phyloP scores from a whole-genome alignment of 2,329 filamentous ascomycete genomes.

The Dactylellina sp. region DNA sequence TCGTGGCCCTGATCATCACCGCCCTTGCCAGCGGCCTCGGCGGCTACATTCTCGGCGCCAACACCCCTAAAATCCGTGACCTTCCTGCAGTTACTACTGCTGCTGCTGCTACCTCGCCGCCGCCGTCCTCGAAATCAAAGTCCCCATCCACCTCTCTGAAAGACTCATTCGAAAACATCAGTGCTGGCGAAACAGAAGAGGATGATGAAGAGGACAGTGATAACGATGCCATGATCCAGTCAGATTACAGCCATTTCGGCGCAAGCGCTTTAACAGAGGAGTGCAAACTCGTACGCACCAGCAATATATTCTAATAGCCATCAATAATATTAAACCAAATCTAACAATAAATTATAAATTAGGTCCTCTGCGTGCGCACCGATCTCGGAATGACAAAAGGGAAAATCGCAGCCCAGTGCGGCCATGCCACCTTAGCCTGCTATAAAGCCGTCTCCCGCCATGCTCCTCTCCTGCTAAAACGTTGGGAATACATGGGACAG shows the following conservation, averaged over 20 bases:
- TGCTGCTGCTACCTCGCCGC: background rate
- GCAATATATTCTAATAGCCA: background rate
- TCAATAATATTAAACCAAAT: background rate
- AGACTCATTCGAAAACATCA: slow-evolving; percentile 57
- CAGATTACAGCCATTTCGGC: slow-evolving; percentile 51
- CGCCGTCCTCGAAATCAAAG: slow-evolving; percentile 26
- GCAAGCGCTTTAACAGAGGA: slow-evolving; percentile 56
- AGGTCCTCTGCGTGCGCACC: slow-evolving; percentile 81
- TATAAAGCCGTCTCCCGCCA: slow-evolving; percentile 81
- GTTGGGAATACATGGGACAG: slow-evolving; percentile 88
- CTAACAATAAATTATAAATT: background rate
- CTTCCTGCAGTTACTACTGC: slow-evolving; percentile 11
- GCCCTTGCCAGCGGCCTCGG: slow-evolving; percentile 58
- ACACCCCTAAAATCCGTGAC: slow-evolving; percentile 51
- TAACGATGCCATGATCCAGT: slow-evolving; percentile 56
- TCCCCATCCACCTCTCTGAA: slow-evolving; percentile 26
- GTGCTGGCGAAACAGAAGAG: slow-evolving; percentile 50
- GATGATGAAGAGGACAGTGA: slow-evolving; percentile 58
- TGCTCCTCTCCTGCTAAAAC: slow-evolving; percentile 74
- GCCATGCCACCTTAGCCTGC: slow-evolving; percentile 95
- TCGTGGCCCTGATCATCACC: slow-evolving; percentile 56
- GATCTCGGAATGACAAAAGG: slow-evolving; percentile 98
- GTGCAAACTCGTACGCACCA: slow-evolving; percentile 59
- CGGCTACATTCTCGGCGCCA: slow-evolving; percentile 60
- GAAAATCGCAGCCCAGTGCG: slow-evolving; percentile 96